Base-by-base conservation (phyloP, 768 basidiomycete genomes). In the Suillus plorans region DNA sequence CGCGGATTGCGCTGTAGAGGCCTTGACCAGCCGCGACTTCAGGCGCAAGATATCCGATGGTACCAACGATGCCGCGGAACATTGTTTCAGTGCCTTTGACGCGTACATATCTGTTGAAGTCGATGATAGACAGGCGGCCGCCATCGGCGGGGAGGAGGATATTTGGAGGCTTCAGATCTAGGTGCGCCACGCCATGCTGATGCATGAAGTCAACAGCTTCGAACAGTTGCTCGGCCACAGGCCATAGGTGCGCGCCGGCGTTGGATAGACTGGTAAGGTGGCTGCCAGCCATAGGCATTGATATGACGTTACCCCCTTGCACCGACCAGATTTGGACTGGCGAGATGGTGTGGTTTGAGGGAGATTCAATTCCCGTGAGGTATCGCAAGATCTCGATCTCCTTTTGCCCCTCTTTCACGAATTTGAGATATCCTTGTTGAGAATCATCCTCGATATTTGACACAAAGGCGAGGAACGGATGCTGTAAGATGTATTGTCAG, bases 151-250 rank as follows among this genome's bases (percentile, higher is more conserved):
- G 44, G n/a, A 67, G n/a, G 42, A 67, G 37, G 34, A 67, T 31
- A 22, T 67, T 67, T 10, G 37, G 16, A 14, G 66, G 55, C 57
- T 72, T 71, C 18, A 71, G 36, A 20, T 72, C 71, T 47, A 67
- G 59, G 60, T 71, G 67, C 0, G 63, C 71, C 31, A 71, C 50
- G 1, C 42, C 22, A 34, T 73, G 58, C n/a, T 64, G 31, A 37
- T 71, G 70, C 70, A 64, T 61, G 60, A 67, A 67, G n/a, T n/a
- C 42, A 36, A 67, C 66, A 20, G 61, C 66, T 42, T 62, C 31
- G 16, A 69, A 55, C 36, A 70, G 37, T 18, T 67, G 45, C 14
- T 47, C 14, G 9, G 47, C 49, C 12, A 28, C 49, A 28, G 13
- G 22, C 25, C 49, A 50, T 25, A 50, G 49, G 25, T 50, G 49